Conservation (phyloP, 2,329 filamentous ascomycete species). For the Harringtonia aguacate region DNA sequence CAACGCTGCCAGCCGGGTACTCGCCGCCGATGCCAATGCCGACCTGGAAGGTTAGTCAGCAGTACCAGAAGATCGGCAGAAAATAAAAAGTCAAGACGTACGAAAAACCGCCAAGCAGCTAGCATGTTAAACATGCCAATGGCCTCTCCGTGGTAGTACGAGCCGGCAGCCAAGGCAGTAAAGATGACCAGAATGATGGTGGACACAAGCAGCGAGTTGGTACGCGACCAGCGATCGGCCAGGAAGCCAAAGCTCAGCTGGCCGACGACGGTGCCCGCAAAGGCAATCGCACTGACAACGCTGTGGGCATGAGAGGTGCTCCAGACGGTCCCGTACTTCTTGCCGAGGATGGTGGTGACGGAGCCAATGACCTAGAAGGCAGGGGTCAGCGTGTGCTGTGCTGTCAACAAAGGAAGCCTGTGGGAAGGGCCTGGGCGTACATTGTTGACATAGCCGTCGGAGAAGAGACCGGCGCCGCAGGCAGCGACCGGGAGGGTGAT, state of each 20-base stretch:
- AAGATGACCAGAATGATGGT: constrained; percentile 81
- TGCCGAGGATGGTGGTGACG: constrained; percentile 64
- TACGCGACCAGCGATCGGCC: constrained; percentile 75
- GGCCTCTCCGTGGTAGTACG: constrained; percentile 60
- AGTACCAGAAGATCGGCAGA: background rate
- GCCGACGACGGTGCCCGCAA: constrained; percentile 72
- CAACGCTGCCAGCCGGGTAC: constrained; percentile 75
- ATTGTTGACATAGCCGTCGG: constrained; percentile 85
- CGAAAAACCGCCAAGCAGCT: constrained; percentile 76
- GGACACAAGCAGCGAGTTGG: constrained; percentile 68
- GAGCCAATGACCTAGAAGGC: constrained; percentile 64
- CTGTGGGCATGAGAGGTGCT: constrained; percentile 55
- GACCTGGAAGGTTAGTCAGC: constrained; percentile 21
- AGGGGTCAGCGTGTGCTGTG: constrained; percentile 1
- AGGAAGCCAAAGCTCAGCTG: constrained; percentile 73
- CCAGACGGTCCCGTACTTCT: constrained; percentile 62
- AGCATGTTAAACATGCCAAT: constrained; percentile 65
- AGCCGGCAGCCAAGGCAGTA: constrained; percentile 65
- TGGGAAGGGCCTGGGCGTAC: constrained; percentile 27
- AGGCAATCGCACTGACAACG: constrained; percentile 74
- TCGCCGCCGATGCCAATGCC: constrained; percentile 73
- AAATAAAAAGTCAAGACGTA: constrained; percentile 24
- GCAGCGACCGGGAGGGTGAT: constrained; percentile 61
- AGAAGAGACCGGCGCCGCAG: constrained; percentile 82
- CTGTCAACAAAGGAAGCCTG: background rate